Percentiles rank a stretch among this genome's conserved stretches.
phyloP scores from a whole-genome alignment of 768 basidiomycete species.

The Clavaria fumosa region DNA sequence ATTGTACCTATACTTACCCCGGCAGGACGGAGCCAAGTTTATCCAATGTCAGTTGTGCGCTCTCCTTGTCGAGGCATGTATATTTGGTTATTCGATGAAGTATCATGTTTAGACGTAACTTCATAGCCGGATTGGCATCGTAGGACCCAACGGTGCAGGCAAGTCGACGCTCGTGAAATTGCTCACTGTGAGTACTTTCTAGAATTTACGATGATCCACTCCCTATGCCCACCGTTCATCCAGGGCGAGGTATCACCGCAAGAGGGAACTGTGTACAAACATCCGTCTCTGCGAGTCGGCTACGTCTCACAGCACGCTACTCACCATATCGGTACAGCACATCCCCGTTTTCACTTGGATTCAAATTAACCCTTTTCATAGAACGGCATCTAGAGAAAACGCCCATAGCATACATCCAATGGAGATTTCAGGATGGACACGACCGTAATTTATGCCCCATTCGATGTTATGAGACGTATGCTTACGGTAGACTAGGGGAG shows the following conservation, averaged over 20 bases:
- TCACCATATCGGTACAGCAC: conserved; percentile 73
- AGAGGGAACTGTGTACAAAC: conserved; percentile 84
- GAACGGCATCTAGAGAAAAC: conserved; percentile 94
- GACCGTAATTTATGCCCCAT: conserved; percentile 47
- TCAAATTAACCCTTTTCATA: too few relatives aligned
- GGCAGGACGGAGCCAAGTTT: conserved; percentile 69
- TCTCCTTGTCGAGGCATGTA: conserved; percentile 76
- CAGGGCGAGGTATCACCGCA: conserved; percentile 88
- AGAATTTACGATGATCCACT: conserved; percentile 5
- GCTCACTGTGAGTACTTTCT: conserved; percentile 43
- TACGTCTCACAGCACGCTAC: conserved; percentile 98
- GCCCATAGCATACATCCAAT: conserved; percentile 92
- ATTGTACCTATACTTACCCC: conserved; percentile 92
- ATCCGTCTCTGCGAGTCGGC: conserved; percentile 84
- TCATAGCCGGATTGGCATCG: conserved; percentile 72
- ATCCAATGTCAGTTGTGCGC: conserved; percentile 76
- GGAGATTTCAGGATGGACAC: conserved; percentile 98
- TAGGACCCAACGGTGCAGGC: conserved; percentile 90
- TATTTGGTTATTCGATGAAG: conserved; percentile 9
- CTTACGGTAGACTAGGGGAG: conserved; percentile 39
- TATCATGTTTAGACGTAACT: conserved; percentile 5
- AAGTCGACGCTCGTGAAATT: conserved; percentile 95
- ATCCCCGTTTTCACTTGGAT: too few relatives aligned
- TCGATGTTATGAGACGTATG: background rate
- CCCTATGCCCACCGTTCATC: conserved; percentile 7